Base-by-base conservation (phyloP, 495 filamentous ascomycete species). In the Aspergillus conjunctus region DNA sequence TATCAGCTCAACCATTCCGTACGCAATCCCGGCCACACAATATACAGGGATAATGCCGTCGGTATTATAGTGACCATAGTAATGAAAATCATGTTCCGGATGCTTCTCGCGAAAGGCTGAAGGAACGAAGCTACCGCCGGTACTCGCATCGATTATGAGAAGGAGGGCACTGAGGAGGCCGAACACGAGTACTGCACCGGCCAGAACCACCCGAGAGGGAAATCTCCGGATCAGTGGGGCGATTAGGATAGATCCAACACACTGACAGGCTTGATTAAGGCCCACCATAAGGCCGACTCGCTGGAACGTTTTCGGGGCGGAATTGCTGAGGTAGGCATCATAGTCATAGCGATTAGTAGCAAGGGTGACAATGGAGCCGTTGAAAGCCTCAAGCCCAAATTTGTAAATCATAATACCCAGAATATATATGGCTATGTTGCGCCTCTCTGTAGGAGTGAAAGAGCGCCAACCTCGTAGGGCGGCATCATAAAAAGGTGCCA, bases 1-100 rank as follows among this genome's bases (percentile, higher is more conserved):
- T 26, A 81, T 75, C 43, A 79, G 65, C 60, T 81, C 78, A 11
- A 81, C 73, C 77, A 81, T 80, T 17, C 78, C 65, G 52, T 68
- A 66, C 6, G 58, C 54, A 5, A 75, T 57, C 15, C 66, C 70
- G 21, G 66, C 66, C 18, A 75, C 57, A 44, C 68, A 73, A 63
- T 78, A 80, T 11, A 79, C 65, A 1, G 77, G 75, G 33, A 80
- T 78, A 51, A 80, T 77, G 44, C 64, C 71, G 53, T 79, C 71
- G 20, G 73, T 75, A 45, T 74, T 72, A 70, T 77, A 80, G 7
- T 49, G 50, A 8, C 77, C 76, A 56, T 80, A 76, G 31, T 74
- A 80, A 17, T 61, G 43, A 60, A 72, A 73, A 10, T 71, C 68
- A 44, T 75, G 56, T 33, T 69, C 64, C 0, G 70, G 70, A 22